A percentile compares a stretch with the other conserved stretches of the same genome.
phyloP scores from a whole-genome alignment of 176 grass and related monocot genomes.

The Musa schizocarpa region DNA sequence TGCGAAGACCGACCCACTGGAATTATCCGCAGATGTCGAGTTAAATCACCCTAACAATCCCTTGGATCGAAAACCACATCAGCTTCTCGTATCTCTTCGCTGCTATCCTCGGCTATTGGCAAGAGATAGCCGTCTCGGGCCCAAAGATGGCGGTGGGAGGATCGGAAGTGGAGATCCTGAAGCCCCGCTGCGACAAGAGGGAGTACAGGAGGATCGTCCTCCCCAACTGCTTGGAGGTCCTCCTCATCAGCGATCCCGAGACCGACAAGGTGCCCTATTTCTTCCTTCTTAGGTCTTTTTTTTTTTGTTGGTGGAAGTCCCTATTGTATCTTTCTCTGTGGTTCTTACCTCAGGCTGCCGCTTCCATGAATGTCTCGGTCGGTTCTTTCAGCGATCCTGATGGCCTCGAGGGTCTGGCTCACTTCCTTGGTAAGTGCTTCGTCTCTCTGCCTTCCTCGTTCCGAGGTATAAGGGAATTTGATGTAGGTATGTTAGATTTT shows the following conservation, averaged over 20 bases:
- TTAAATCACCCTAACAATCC: not conserved
- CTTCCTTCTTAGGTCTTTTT: slow-evolving; percentile 4
- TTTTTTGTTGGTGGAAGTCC: not conserved
- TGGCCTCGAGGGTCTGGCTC: slow-evolving; percentile 74
- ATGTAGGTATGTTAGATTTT: not conserved
- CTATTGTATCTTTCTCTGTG: not conserved
- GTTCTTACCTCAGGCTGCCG: slow-evolving; percentile 49
- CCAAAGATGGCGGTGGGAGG: not conserved
- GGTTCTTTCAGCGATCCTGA: slow-evolving; percentile 86
- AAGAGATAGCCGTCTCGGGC: not conserved
- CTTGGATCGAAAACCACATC: not conserved
- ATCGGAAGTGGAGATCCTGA: slow-evolving; percentile 53
- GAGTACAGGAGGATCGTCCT: slow-evolving; percentile 84
- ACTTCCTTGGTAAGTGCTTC: slow-evolving; percentile 68
- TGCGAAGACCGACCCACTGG: no score
- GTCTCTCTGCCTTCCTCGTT: slow-evolving; percentile 4
- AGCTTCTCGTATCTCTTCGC: no score
- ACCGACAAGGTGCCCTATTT: slow-evolving; percentile 57
- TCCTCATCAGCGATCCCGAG: slow-evolving; percentile 93
- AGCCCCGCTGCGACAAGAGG: slow-evolving; percentile 70
- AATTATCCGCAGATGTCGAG: no score
- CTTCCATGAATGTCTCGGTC: slow-evolving; percentile 81
- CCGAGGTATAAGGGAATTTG: not conserved
- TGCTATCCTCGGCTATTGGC: not conserved
- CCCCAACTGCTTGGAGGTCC: slow-evolving; percentile 60